Conservation (phyloP, 805 yeast genomes). For the Sugiyamaella qingdaonensis region DNA sequence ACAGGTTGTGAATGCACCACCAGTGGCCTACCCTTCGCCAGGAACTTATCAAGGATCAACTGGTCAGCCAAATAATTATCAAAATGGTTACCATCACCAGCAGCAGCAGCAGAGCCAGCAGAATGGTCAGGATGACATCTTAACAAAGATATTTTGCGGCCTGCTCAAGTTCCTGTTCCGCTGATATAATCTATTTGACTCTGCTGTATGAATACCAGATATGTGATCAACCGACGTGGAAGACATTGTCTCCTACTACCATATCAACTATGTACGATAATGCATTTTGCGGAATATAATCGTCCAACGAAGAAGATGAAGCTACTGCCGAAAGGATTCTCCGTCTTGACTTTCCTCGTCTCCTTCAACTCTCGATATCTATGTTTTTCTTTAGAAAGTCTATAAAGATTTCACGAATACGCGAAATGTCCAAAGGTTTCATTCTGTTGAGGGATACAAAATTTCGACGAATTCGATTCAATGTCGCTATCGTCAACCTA, state of each 20-base stretch:
- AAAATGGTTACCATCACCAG: slow-evolving; percentile 1
- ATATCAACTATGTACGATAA: too few relatives aligned
- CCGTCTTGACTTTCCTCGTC: too few relatives aligned
- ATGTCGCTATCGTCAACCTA: slow-evolving; percentile 62
- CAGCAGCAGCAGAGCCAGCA: slow-evolving; percentile 1
- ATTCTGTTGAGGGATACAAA: slow-evolving; percentile 77
- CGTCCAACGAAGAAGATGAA: too few relatives aligned
- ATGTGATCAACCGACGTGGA: not conserved
- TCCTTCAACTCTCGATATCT: slow-evolving; percentile 6
- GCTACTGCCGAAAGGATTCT: too few relatives aligned
- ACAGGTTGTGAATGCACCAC: slow-evolving; percentile 1
- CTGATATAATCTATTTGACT: not conserved
- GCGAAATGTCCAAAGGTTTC: slow-evolving; percentile 62
- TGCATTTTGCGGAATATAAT: not conserved
- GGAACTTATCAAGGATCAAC: slow-evolving; percentile 11
- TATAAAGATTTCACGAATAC: slow-evolving; percentile 69
- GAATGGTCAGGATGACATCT: slow-evolving; percentile 14
- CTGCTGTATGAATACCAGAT: not conserved
- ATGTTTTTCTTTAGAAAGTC: slow-evolving; percentile 66
- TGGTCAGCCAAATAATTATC: not conserved
- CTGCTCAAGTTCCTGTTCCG: slow-evolving; percentile 17
- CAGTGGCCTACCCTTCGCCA: slow-evolving; percentile 10
- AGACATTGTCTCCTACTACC: too few relatives aligned
- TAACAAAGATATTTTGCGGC: slow-evolving; percentile 21
- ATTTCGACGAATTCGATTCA: slow-evolving; percentile 80